Conservation (phyloP, 805 yeast genomes). For the Schizosaccharomyces lindneri region DNA sequence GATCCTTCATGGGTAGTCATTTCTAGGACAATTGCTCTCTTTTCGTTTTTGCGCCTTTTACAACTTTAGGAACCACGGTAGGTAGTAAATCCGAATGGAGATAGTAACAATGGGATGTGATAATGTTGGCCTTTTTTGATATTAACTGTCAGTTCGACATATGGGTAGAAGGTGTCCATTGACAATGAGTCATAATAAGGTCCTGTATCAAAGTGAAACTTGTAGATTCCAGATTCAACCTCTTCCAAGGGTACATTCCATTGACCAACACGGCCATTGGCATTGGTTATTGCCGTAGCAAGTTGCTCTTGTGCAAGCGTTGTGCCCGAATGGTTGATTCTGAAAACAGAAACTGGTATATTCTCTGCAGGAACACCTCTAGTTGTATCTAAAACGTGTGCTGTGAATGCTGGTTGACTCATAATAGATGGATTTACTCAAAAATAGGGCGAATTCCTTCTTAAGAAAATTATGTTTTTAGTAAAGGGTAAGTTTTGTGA, state of each 20-base stretch:
- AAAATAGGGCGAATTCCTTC: too few species aligned
- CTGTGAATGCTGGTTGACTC: background rate
- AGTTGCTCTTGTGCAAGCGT: constrained; percentile 18
- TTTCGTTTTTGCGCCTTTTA: background rate
- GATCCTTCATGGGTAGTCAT: too few species aligned
- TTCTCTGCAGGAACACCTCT: constrained; percentile 56
- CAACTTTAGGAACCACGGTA: constrained; percentile 37
- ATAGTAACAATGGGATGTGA: constrained; percentile 65
- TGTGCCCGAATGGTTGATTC: constrained; percentile 13
- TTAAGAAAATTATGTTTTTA: too few species aligned
- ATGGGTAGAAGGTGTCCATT: constrained; percentile 54
- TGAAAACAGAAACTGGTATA: constrained; percentile 34
- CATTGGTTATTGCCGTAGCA: constrained; percentile 46
- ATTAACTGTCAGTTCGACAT: constrained; percentile 50
- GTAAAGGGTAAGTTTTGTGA: too few species aligned
- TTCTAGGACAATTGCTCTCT: too few species aligned
- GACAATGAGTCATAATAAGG: constrained; percentile 29
- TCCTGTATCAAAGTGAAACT: constrained; percentile 44
- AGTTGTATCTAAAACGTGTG: constrained; percentile 62
- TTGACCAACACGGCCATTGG: constrained; percentile 51
- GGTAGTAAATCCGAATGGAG: constrained; percentile 73
- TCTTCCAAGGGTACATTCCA: constrained; percentile 22
- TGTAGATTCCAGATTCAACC: constrained; percentile 15
- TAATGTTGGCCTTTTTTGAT: constrained; percentile 46
- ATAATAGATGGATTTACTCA: background rate